These are phyloP conservation scores for Globisporangium takayamanum DNA, from an alignment of 352 stramenopile species.

Conservation along the genomic window DNA sequence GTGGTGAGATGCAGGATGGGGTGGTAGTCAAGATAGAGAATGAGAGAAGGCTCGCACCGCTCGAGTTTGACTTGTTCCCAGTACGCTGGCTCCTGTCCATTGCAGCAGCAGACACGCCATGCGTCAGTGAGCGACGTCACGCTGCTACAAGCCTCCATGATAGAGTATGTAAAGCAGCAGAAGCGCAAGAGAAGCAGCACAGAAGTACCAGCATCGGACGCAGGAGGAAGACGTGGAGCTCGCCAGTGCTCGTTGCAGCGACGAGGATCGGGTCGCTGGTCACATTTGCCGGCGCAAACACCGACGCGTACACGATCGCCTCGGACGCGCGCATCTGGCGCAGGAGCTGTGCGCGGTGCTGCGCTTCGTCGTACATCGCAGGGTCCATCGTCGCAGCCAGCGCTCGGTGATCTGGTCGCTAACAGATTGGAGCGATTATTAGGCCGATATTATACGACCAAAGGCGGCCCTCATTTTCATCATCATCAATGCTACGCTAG, in stretches of 20 bases:
- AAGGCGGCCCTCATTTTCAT: too few species aligned
- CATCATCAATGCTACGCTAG: too few species aligned
- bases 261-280: conserved; percentile 39
- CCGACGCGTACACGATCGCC: conserved; percentile 44
- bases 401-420: too few species aligned
- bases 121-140: too few species aligned
- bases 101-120: not conserved
- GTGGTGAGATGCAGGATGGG: not conserved
- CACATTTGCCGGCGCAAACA: conserved; percentile 34
- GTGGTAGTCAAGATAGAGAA: not conserved
- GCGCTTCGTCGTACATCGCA: conserved; percentile 47
- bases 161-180: not conserved
- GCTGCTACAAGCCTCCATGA: not conserved
- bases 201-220: conserved; percentile 20
- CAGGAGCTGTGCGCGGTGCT: conserved; percentile 41
- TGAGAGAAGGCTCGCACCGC: conserved; percentile 17
- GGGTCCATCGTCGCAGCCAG: conserved; percentile 33
- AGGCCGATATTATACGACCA: too few species aligned
- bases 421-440: too few species aligned
- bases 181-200: not conserved
- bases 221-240: conserved; percentile 54
- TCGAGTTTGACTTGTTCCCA: conserved; percentile 38
- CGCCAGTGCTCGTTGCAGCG: conserved; percentile 55
- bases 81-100: conserved; percentile 21
- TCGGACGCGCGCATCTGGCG: conserved; percentile 46